Evolutionary conservation across 2,329 filamentous ascomycete genomes (phyloP), one percentile per base, ranked within the genome.

Genomic region (Xylaria sp.): DNA sequence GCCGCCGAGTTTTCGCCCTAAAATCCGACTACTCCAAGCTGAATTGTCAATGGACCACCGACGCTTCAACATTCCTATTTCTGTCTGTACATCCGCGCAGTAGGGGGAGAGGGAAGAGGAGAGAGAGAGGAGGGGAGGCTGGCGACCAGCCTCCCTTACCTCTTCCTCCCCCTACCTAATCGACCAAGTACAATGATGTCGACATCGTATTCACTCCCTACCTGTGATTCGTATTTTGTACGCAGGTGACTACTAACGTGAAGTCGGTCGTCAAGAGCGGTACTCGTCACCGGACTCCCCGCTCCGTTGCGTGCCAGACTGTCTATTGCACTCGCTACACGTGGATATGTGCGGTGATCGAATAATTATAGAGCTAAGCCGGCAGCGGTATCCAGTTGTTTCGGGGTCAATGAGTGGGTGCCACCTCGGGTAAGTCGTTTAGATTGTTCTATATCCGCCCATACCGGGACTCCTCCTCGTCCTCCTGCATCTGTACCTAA

Each of bases 401-500:
- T 34, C 46, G 42, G 44, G 41, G 44, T 53, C 48, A 24, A 50
- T 45, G 45, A 47, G 46, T 39, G 52, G 37, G 19, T 40, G 43
- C 41, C 39, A n/a, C n/a, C 39, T 21, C 45, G 50, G 52, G 52
- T 48, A 48, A 52, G n/a, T 59, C 54, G 38, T 34, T 34, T 42
- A 45, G 43, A 50, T 13, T 34, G 29, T 13, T 34, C 29, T 34
- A 34, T 34, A 34, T 34, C 9, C 9, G 29, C 29, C 29, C 50
- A 52, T 29, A 48, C 48, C 52, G 48, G 54, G 45, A 54, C 48
- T 45, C 42, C 29, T 47, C 44, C 44, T 56, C 52, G 46, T 45
- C 42, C 29, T 47, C 57, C 60, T 60, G 60, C 57, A 60, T 62
- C 55, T 54, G 52, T 60, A 62, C 60, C 60, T 62, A 56, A 60